Percentiles rank a stretch among this genome's conserved stretches.
phyloP scores from a whole-genome alignment of 257 asterid species.

The Leonotis leonurus region DNA sequence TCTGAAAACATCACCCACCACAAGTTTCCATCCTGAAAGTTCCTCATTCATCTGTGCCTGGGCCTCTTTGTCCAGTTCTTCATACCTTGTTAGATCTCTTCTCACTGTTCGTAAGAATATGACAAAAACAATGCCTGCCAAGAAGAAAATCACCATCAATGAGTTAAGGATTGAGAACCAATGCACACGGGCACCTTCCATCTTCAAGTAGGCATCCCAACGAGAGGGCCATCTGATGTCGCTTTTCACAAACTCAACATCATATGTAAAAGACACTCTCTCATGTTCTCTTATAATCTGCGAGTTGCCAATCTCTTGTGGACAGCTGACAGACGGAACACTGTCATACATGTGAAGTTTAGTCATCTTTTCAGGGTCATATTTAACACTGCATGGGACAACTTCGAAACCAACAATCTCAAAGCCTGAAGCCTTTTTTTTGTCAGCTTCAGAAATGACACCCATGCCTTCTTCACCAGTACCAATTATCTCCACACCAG shows the following conservation, averaged over 20 bases:
- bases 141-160: constrained; percentile 70
- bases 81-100: constrained; percentile 78
- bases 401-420: constrained; percentile 87
- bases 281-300: constrained; percentile 64
- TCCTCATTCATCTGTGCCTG: constrained; percentile 91
- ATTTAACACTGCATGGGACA: constrained; percentile 65
- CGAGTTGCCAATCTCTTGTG: constrained; percentile 50
- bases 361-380: constrained; percentile 60
- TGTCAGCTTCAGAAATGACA: constrained; percentile 60
- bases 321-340: constrained; percentile 42
- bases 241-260: constrained; percentile 72
- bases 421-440: constrained; percentile 57
- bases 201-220: constrained; percentile 84
- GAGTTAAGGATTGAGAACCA: constrained; percentile 89
- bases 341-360: constrained; percentile 54
- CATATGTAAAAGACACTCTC: constrained; percentile 68
- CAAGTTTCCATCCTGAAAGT: constrained; percentile 90
- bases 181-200: constrained; percentile 86
- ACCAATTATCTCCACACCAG: constrained; percentile 63
- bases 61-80: constrained; percentile 78
- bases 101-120: constrained; percentile 78
- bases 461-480: constrained; percentile 76
- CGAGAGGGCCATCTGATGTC: constrained; percentile 77
- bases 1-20: constrained; percentile 82
- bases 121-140: constrained; percentile 83